phyloP scores from a whole-genome alignment of 2,329 filamentous ascomycete genomes.

The Alternaria sp. region DNA sequence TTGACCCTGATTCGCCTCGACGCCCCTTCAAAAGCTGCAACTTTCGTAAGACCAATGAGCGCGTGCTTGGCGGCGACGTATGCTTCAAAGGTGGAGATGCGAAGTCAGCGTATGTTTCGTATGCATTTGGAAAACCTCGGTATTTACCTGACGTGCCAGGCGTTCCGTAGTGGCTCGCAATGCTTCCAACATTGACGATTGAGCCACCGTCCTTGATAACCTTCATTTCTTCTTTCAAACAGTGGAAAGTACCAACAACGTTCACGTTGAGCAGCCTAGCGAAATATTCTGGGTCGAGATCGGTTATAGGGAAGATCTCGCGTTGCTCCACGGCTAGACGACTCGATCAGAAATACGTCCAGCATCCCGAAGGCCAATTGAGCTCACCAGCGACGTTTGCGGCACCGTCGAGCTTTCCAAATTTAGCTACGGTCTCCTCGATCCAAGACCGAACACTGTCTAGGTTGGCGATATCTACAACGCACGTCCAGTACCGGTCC shows the following conservation, averaged over 20 bases:
- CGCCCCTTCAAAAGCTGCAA: conserved; percentile 44
- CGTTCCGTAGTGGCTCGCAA: conserved; percentile 31
- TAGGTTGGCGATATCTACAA: background rate
- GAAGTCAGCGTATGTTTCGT: background rate
- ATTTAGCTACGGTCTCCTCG: conserved; percentile 38
- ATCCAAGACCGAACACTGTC: conserved; percentile 38
- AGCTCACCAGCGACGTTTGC: conserved; percentile 50
- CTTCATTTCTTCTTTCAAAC: conserved; percentile 34
- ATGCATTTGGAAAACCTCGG: background rate
- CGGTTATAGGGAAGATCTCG: conserved; percentile 9
- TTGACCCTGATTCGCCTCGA: conserved; percentile 26
- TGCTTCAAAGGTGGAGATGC: conserved; percentile 10
- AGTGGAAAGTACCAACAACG: conserved; percentile 45
- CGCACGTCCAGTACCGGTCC: background rate
- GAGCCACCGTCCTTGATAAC: conserved; percentile 21
- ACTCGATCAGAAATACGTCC: background rate
- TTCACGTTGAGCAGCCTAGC: conserved; percentile 43
- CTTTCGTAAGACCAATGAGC: conserved; percentile 47
- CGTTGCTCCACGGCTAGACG: conserved; percentile 4
- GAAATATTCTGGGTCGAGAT: conserved; percentile 23
- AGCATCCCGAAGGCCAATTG: too few relatives aligned
- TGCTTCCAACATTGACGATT: conserved; percentile 18
- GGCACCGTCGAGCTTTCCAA: conserved; percentile 48
- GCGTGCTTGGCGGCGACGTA: conserved; percentile 48
- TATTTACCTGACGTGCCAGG: background rate